Base-by-base conservation (phyloP, 2,329 filamentous ascomycete genomes). In the Phialophora expanda region DNA sequence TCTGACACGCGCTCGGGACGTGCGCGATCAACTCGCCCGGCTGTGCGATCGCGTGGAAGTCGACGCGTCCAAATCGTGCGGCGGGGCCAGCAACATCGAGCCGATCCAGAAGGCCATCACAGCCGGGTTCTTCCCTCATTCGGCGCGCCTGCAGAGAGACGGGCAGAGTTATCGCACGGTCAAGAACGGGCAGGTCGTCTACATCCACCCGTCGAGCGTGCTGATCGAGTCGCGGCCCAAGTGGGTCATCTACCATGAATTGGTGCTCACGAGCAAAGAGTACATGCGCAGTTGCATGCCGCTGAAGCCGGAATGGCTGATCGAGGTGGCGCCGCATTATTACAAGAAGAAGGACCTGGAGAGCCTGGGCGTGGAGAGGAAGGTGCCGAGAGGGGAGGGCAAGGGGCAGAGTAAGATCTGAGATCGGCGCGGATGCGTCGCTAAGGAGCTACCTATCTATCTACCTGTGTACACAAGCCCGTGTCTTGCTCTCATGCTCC, bases 41-140 rank as follows among this genome's bases (percentile, higher is more conserved):
- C 86, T 99, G 3, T 97, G 94, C 78, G 95, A 99, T 72, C 89
- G 93, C 3, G 92, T 98, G 28, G 95, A 97, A 78, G 90, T 98
- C 4, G 84, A 86, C 0, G 71, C 86, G 32, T 86, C 87, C 2
- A 90, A 88, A 1, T 86, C 86, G 12, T 87, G 85, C 69, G 92
- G 92, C 4, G 83, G 82, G 58, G 58, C 63, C 17, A 63, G 65
- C 20, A 93, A 97, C 76, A 78, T 92, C 20, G 80, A 87, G 4
- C 90, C 92, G 0, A 93, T 98, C 72, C 90, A 93, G 74, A 93
- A 96, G 67, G 90, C 93, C 12, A 85, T 99, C 61, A 93, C 92
- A 0, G 89, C 93, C 0, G 95, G 94, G 1, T 99, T 97, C 84
- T 98, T 98, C 83, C 89, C 91, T 20, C 97, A 98, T 76, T 93